Base-by-base conservation (phyloP, 257 asterid genomes). In the Fraxinus anomala region DNA sequence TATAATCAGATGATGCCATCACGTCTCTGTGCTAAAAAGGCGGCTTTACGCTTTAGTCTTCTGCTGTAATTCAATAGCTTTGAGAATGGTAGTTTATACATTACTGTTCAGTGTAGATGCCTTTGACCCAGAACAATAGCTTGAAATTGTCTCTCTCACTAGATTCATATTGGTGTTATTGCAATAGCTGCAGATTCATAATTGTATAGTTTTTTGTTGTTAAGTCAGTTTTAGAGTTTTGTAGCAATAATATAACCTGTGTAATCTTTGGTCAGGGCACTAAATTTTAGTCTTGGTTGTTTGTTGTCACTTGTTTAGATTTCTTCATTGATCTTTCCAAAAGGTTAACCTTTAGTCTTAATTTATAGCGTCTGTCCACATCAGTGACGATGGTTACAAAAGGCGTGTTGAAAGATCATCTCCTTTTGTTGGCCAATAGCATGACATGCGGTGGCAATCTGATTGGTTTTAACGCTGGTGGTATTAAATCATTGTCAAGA, bases 331-430 rank as follows among this genome's bases (percentile, higher is more conserved):
- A 1, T 9, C 34, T 34, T 54, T 49, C 8, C 23, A 24, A 49
- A 67, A 13, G 19, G 71, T 69, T 65, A 23, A 76, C 78, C 40
- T 80, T 80, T 73, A 78, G 59, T 72, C 69, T 76, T 80, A 56
- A 78, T 83, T 44, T 78, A 69, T 85, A 96, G 99, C 98, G 99
- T 61, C 85, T 96, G 74, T 90, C 97, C 36, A 89, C 96, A 31
- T 96, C 99, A 33, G 99, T 96, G 81, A 93, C 94, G 16, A 90
- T 91, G 97, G 99, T 96, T 30, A 93, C 99, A 37, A 96, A 93
- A 86, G 99, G 98, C 68, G 99, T 96, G 73, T 94, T 96, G 78
- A 96, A 92, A 85, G 99, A 96, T 77, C 99, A 96, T 84, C 94
- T 96, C 71, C 93, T 96, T 69, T 76, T 96, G 81, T 78, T 96